Evolutionary conservation across 139 green algal species (phyloP).

Genomic region (Chlamydomonas sp.): DNA sequence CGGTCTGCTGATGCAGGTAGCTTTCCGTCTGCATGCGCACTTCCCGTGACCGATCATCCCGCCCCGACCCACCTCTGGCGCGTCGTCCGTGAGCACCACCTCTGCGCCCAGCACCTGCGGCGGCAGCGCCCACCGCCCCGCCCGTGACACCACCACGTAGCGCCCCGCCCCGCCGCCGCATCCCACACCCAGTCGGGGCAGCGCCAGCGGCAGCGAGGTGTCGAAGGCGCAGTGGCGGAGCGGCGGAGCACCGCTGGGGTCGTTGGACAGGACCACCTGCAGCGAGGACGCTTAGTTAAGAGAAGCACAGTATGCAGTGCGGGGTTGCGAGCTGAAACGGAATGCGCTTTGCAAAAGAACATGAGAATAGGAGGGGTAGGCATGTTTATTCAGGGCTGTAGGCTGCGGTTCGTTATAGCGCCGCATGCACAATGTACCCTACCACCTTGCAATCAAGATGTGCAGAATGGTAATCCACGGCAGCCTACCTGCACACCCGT

Average conservation of each 20-base stretch:
- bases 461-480: background rate
- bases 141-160: background rate
- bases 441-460: background rate
- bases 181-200: background rate
- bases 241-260: background rate
- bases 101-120: background rate
- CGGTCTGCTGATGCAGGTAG: too few relatives aligned
- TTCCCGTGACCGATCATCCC: background rate
- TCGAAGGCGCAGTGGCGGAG: slow-evolving; percentile 15
- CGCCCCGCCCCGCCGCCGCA: slow-evolving; percentile 17
- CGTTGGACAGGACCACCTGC: slow-evolving; percentile 32
- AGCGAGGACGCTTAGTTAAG: background rate
- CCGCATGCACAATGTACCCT: too few relatives aligned
- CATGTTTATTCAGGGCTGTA: background rate
- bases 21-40: too few relatives aligned
- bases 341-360: background rate
- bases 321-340: background rate
- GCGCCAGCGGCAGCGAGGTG: slow-evolving; percentile 3
- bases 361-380: background rate
- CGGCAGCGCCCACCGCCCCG: background rate
- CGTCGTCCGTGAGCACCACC: background rate
- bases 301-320: too few relatives aligned
- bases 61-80: background rate
- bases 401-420: background rate
- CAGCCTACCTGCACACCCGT: background rate